A percentile compares a stretch with the other conserved stretches of the same genome.
Conservation (phyloP, 1,284 basidiomycete species). For the Xanthoconium separans region DNA sequence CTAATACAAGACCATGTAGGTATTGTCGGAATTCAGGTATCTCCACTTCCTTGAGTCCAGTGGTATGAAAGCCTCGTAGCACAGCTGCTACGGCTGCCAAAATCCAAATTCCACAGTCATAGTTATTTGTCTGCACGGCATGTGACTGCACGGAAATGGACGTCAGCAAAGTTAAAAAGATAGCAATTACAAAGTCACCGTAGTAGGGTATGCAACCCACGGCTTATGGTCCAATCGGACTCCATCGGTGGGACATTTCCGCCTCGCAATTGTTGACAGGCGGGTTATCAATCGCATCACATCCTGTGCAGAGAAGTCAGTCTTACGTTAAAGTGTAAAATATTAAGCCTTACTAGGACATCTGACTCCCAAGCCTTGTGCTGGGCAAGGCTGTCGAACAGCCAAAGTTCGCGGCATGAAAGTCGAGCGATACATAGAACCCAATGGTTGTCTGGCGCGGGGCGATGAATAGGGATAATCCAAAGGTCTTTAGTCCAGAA, state of each 20-base stretch:
- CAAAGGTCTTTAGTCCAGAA: not conserved
- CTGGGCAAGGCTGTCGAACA: slow-evolving; percentile 6
- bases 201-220: not conserved
- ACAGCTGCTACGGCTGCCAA: not conserved
- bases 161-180: not conserved
- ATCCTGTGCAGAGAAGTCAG: not conserved
- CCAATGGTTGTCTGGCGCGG: not conserved
- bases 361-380: not conserved
- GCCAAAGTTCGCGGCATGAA: not conserved
- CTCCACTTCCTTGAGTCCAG: not conserved
- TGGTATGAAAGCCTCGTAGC: not conserved
- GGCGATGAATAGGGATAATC: slow-evolving; percentile 1
- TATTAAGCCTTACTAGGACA: not conserved
- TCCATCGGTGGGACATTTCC: not conserved
- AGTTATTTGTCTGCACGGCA: not conserved
- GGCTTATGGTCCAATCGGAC: not conserved
- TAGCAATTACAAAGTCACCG: not conserved
- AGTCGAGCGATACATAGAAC: not conserved
- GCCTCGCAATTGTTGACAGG: not conserved
- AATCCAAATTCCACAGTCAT: not conserved
- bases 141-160: not conserved
- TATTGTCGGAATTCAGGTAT: not conserved
- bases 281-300: not conserved
- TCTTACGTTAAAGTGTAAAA: too few relatives aligned
- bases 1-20: not conserved